Evolutionary conservation across 2,329 filamentous ascomycete species (phyloP), one percentile per base, ranked within the genome.

Genomic region (Diaporthe aspalathi): DNA sequence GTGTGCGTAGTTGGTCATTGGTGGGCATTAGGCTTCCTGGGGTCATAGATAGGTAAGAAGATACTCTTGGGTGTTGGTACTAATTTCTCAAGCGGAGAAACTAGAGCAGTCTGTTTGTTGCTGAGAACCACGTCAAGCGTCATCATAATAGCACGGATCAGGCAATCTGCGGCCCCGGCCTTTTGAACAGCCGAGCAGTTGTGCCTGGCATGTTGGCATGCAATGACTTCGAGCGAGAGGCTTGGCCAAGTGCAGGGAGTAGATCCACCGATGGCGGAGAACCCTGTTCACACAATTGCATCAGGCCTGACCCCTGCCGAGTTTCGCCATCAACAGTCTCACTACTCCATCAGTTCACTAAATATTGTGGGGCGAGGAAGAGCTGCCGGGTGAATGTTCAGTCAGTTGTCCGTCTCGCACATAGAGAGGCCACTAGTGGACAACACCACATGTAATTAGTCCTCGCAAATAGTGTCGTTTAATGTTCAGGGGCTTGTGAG

Each of bases 81-180:
- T 45, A 65, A 50, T 49, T 65, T 65, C 29, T 50, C 45, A 14
- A 24, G 60, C 45, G 60, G 60, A 65, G 60, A 65, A 65, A 65
- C 35, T 50, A 20, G 14, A 7, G n/a, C 45, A 29, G 45, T 29
- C 60, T 38, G n/a, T 4, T 35, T 50, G 29, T 49, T 35, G n/a
- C 45, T 65, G 45, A 50, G 43, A 29, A n/a, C 14, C 20, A 49
- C 60, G n/a, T 63, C 40, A 22, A 65, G 43, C 60, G 27, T 65
- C 29, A 38, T 50, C n/a, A 24, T 16, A 50, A 50, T 27, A 38
- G 60, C 9, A 32, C 60, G 50, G 12, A 35, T 43, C 43, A 35
- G 29, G 27, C 60, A 43, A 32, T 32, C 27, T 20, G 45, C 60
- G n/a, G 45, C 43, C 43, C 43, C 60, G 57, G 56, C 38, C 57